A percentile compares a stretch with the other conserved stretches of the same genome.
These are phyloP conservation scores for Filobasidium floriforme DNA, from an alignment of 768 basidiomycete species.

Conservation along the genomic window DNA sequence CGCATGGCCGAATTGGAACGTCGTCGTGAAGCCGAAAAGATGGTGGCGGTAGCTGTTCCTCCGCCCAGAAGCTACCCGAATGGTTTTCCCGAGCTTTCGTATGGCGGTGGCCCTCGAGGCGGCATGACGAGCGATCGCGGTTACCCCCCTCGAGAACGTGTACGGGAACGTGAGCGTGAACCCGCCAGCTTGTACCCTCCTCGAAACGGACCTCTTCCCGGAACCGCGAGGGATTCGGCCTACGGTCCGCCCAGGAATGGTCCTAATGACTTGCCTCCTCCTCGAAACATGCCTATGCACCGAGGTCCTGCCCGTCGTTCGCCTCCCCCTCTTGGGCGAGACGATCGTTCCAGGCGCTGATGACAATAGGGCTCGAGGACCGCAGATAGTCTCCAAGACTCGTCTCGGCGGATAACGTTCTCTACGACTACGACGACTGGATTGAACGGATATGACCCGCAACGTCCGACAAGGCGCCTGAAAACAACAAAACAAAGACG, in stretches of 20 bases:
- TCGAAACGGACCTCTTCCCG: neutral
- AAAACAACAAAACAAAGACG: no score
- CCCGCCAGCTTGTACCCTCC: neutral
- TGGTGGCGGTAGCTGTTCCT: neutral
- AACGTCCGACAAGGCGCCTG: no score
- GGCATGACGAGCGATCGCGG: neutral
- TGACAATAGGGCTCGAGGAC: neutral
- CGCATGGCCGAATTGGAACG: conserved; percentile 13
- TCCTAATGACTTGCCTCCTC: no score
- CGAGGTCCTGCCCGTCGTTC: neutral
- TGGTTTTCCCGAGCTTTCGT: neutral
- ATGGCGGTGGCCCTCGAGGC: neutral
- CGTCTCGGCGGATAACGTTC: no score
- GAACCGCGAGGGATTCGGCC: neutral
- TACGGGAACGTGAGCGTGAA: neutral
- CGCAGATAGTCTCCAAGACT: no score
- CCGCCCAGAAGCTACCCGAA: conserved; percentile 26
- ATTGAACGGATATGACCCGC: no score
- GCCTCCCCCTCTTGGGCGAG: conserved; percentile 2
- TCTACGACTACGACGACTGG: no score
- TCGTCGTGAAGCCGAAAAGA: conserved; percentile 3
- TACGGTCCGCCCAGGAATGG: conserved; percentile 6
- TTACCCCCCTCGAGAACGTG: neutral
- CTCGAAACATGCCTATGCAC: neutral
- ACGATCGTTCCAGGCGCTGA: conserved; percentile 2